phyloP scores from a whole-genome alignment of 345 rosid genomes.

The Aquilaria malaccensis region DNA sequence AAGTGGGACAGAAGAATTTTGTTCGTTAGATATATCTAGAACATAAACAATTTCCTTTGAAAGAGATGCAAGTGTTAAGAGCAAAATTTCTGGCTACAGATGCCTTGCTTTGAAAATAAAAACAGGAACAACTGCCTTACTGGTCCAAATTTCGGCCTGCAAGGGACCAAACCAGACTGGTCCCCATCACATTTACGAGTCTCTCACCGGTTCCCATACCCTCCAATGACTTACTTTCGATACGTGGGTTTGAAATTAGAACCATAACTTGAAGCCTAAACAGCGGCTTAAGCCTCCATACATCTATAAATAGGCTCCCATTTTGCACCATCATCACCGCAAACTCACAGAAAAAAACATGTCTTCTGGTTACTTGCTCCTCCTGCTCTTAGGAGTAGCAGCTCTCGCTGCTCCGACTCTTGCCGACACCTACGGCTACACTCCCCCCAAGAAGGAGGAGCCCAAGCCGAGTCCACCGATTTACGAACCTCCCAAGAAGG shows the following conservation, averaged over 20 bases:
- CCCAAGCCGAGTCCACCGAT: conserved; percentile 9
- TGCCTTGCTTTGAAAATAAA: too few species aligned
- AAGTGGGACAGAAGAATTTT: too few species aligned
- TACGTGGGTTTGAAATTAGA: neutral
- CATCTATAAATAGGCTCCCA: conserved; percentile 10
- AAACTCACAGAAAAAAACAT: conserved; percentile 1
- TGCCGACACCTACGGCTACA: conserved; percentile 1
- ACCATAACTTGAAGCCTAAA: neutral
- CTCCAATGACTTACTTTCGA: neutral
- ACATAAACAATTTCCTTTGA: too few species aligned
- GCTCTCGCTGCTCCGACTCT: conserved; percentile 19
- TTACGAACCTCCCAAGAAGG: conserved; percentile 5
- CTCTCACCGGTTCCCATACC: neutral
- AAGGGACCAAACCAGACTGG: conserved; percentile 2
- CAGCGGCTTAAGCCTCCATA: neutral
- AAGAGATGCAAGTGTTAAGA: neutral
- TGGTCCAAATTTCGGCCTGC: neutral
- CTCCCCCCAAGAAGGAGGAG: conserved; percentile 4
- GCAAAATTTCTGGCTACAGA: too few species aligned
- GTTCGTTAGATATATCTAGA: too few species aligned
- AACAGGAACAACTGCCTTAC: too few species aligned
- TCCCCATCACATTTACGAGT: conserved; percentile 1
- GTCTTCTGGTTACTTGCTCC: conserved; percentile 17
- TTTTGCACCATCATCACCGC: neutral
- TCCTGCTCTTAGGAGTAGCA: conserved; percentile 20